phyloP scores from a whole-genome alignment of 2,329 filamentous ascomycete species.

The Aspergillus pseudoglaucus region DNA sequence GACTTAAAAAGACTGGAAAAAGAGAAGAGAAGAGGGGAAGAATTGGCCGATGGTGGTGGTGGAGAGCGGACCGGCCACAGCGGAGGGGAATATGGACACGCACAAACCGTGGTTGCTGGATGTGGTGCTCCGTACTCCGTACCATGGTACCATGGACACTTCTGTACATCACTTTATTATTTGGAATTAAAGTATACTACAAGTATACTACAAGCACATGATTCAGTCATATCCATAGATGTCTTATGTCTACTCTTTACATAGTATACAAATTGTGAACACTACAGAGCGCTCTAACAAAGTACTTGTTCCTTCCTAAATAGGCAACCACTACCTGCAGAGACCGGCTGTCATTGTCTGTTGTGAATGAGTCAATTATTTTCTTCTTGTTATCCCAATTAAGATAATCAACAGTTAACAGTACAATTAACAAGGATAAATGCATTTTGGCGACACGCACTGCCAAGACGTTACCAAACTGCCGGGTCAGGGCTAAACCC shows the following conservation, averaged over 20 bases:
- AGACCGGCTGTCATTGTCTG: background rate
- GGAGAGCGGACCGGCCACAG: slow-evolving; percentile 2
- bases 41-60: too few species aligned
- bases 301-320: too few species aligned
- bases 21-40: too few species aligned
- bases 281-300: too few species aligned
- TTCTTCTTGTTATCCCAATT: background rate
- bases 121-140: too few species aligned
- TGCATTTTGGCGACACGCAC: slow-evolving; percentile 22
- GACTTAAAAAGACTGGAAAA: too few species aligned
- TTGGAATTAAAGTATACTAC: too few species aligned
- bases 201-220: too few species aligned
- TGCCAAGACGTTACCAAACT: slow-evolving; percentile 26
- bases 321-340: background rate
- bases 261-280: too few species aligned
- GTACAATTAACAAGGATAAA: background rate
- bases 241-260: too few species aligned
- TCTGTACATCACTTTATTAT: too few species aligned
- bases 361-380: background rate
- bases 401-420: background rate
- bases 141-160: background rate
- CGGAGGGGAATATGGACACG: slow-evolving; percentile 8
- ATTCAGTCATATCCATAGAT: too few species aligned
- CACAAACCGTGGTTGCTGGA: slow-evolving; percentile 2
- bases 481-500: slow-evolving; percentile 26